Base-by-base conservation (phyloP, 2,329 filamentous ascomycete genomes). In the Scytalidium sp. region DNA sequence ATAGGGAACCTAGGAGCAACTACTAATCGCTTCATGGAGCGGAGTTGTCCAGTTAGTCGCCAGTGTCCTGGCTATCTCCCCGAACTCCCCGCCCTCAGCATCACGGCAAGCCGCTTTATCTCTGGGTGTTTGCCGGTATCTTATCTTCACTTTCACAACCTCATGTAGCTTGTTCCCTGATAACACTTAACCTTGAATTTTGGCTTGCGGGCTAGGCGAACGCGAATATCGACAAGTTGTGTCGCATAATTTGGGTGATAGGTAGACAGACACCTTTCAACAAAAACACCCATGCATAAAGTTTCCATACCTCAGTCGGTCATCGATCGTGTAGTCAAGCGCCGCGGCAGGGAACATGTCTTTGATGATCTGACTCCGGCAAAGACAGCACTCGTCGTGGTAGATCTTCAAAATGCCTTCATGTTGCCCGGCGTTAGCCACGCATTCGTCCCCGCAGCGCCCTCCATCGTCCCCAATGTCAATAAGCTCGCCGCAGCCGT, bases 321-420 rank as follows among this genome's bases (percentile, higher is more conserved):
- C 45, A 25, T 46, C 45, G 45, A 46, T 46, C 45, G 45, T 29
- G 45, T 46, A 25, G 45, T 29, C 32, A 22, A 21, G 45, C 32
- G 32, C 19, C 45, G 45, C 45, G 45, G 45, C 45, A 29, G 29
- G 25, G 25, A 46, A 20, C 45, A 46, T 46, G 45, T 46, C 45
- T 29, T 29, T 29, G 25, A 29, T 13, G 25, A 29, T 29, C 25
- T 29, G 25, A 29, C 32, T 29, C 45, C 45, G 45, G 29, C 25
- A 25, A 25, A 29, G 45, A 46, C 45, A 19, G 45, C 45, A 17
- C 45, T 39, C 39, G 45, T 46, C 29, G 45, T 46, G 45, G 45
- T 46, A 15, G 45, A 46, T 29, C 45, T 46, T 29, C 45, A 46
- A 29, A 29, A 39, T 29, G 45, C 25, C 45, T 46, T 46, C 45